These are phyloP conservation scores for Trichothecium sympodiale DNA, from an alignment of 2,329 filamentous ascomycete species.

Conservation along the genomic window DNA sequence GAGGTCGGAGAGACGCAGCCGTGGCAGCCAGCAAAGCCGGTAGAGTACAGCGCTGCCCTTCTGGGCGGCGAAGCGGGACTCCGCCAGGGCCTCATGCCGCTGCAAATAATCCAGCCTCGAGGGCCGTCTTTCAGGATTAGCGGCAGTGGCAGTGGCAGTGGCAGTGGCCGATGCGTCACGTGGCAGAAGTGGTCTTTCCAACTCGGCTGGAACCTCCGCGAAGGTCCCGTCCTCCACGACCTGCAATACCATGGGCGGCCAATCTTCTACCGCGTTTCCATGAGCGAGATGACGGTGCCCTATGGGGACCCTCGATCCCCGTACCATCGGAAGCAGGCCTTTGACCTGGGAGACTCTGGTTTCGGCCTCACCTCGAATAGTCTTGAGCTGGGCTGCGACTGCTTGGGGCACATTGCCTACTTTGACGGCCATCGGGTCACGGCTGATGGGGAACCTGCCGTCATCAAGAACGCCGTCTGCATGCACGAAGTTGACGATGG, in stretches of 20 bases:
- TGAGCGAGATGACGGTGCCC: slow-evolving; percentile 39
- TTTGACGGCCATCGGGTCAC: slow-evolving; percentile 46
- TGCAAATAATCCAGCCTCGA: slow-evolving; percentile 52
- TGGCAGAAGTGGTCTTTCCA: slow-evolving; percentile 41
- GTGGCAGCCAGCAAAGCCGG: slow-evolving; percentile 5
- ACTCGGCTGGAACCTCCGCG: slow-evolving; percentile 47
- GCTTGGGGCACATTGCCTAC: slow-evolving; percentile 55
- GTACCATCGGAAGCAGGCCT: slow-evolving; percentile 59
- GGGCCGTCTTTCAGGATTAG: slow-evolving; percentile 41
- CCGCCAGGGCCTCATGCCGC: slow-evolving; percentile 42
- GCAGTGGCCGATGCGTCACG: slow-evolving; percentile 6
- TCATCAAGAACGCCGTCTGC: slow-evolving; percentile 50
- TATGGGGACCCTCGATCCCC: slow-evolving; percentile 56
- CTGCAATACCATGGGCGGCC: slow-evolving; percentile 45
- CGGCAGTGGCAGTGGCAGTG: too few species aligned
- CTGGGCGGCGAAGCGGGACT: background rate
- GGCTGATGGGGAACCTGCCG: slow-evolving; percentile 38
- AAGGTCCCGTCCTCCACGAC: slow-evolving; percentile 49
- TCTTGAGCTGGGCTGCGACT: slow-evolving; percentile 57
- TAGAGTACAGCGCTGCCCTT: slow-evolving; percentile 8
- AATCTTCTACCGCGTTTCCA: slow-evolving; percentile 44
- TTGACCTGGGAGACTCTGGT: slow-evolving; percentile 61
- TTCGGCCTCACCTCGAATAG: slow-evolving; percentile 59
- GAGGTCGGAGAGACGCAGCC: slow-evolving; percentile 5
- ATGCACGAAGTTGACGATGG: slow-evolving; percentile 63